Evolutionary conservation across 768 basidiomycete species (phyloP).

Genomic region (Leccinum imitatum): DNA sequence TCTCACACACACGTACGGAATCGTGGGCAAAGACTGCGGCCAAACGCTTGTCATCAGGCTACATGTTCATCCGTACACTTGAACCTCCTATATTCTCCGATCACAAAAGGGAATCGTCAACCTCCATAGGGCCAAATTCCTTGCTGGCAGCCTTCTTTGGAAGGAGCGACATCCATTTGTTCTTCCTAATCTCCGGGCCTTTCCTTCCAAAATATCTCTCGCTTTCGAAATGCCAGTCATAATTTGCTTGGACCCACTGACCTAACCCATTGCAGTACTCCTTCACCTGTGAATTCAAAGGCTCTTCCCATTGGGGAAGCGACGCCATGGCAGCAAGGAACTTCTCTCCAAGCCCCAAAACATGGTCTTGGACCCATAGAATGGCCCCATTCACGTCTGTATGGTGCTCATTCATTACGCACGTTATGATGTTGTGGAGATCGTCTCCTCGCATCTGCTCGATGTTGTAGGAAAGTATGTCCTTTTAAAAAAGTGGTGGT

Average conservation of each 20-base stretch:
- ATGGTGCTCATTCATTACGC: background rate
- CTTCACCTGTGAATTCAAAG: background rate
- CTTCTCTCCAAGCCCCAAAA: background rate
- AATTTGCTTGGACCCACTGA: background rate
- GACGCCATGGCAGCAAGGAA: background rate
- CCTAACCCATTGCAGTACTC: background rate
- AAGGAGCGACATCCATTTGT: background rate
- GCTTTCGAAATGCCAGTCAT: background rate
- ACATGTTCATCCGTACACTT: too few relatives aligned
- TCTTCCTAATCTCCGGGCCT: background rate
- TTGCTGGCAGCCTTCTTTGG: background rate
- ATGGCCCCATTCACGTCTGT: background rate
- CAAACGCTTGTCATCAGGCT: too few relatives aligned
- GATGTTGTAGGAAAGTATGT: background rate
- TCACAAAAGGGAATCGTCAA: background rate
- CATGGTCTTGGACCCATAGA: background rate
- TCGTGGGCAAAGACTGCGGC: too few relatives aligned
- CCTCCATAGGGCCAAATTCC: background rate
- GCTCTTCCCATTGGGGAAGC: background rate
- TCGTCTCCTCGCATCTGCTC: background rate
- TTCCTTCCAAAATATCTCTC: background rate
- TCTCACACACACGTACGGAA: too few relatives aligned
- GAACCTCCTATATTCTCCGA: too few relatives aligned
- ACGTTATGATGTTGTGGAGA: background rate
- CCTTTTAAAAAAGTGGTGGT: background rate